A percentile compares a stretch with the other conserved stretches of the same genome.
phyloP scores from a whole-genome alignment of 2,329 filamentous ascomycete genomes.

The Podosphaera fusca region DNA sequence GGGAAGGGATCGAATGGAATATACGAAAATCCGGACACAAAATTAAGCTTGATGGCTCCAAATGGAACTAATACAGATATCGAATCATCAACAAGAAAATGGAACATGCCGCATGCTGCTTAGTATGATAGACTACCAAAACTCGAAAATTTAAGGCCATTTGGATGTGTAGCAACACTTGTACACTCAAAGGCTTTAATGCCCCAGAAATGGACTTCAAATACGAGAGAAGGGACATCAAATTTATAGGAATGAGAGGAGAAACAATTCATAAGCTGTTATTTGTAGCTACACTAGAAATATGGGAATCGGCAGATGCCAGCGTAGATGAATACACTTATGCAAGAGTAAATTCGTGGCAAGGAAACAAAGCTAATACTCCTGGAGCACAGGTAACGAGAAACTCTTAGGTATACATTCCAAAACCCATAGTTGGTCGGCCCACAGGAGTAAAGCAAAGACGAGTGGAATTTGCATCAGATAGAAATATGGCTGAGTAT shows the following conservation, averaged over 20 bases:
- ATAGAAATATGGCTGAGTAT: too few relatives aligned
- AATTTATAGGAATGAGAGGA: background rate
- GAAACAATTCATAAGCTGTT: background rate
- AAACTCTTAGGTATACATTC: too few relatives aligned
- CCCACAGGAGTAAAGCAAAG: too few relatives aligned
- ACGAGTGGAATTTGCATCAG: too few relatives aligned
- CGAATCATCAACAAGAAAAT: background rate
- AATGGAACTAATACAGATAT: too few relatives aligned
- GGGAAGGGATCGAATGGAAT: too few relatives aligned
- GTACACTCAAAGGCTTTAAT: background rate
- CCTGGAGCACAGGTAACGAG: too few relatives aligned
- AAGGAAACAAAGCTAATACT: too few relatives aligned
- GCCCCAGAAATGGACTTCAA: background rate
- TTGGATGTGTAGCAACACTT: background rate
- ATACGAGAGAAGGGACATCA: background rate
- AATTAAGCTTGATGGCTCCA: too few relatives aligned
- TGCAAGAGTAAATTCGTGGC: background rate
- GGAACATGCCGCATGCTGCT: background rate
- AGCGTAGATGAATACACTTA: background rate
- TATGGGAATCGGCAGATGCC: background rate
- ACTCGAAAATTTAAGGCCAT: background rate
- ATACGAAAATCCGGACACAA: too few relatives aligned
- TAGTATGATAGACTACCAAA: background rate
- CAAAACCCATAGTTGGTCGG: too few relatives aligned
- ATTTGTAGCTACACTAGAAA: background rate